Evolutionary conservation across 2,329 filamentous ascomycete species (phyloP).

Genomic region (Cytospora mali): DNA sequence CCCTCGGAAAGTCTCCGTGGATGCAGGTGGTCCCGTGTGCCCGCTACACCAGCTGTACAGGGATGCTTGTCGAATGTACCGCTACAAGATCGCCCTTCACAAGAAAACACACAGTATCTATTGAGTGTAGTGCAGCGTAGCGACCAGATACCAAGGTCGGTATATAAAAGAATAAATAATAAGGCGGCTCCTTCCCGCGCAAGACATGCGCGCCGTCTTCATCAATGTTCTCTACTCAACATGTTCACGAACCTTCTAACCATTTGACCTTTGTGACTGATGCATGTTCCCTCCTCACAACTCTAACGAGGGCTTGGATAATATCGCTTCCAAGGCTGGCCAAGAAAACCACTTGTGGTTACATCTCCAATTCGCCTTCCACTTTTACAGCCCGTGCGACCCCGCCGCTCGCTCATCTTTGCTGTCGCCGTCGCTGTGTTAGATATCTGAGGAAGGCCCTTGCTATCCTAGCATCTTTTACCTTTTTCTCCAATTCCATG

Average conservation of each 20-base stretch:
- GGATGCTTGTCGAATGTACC: not conserved
- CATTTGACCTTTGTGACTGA: not conserved
- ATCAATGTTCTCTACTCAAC: not conserved
- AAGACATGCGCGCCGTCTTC: not conserved
- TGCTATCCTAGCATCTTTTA: not conserved
- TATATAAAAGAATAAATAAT: too few species aligned
- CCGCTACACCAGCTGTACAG: not conserved
- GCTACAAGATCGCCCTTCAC: not conserved
- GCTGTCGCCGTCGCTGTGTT: not conserved
- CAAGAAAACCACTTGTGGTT: constrained; percentile 8
- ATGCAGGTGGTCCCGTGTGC: not conserved
- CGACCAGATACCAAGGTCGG: not conserved
- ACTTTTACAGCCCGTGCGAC: constrained; percentile 5
- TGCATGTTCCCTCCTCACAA: constrained; percentile 14
- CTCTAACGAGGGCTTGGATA: constrained; percentile 10
- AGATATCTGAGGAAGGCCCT: not conserved
- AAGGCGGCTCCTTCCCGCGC: not conserved
- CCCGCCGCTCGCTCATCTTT: not conserved
- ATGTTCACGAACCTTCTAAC: not conserved
- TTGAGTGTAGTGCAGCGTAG: too few species aligned
- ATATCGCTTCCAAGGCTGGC: constrained; percentile 18
- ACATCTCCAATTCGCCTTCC: not conserved
- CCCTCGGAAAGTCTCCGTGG: not conserved
- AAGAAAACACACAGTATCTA: too few species aligned
- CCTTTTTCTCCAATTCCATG: constrained; percentile 4